Conservation (phyloP, 495 filamentous ascomycete genomes). For the Xylaria telfairii region DNA sequence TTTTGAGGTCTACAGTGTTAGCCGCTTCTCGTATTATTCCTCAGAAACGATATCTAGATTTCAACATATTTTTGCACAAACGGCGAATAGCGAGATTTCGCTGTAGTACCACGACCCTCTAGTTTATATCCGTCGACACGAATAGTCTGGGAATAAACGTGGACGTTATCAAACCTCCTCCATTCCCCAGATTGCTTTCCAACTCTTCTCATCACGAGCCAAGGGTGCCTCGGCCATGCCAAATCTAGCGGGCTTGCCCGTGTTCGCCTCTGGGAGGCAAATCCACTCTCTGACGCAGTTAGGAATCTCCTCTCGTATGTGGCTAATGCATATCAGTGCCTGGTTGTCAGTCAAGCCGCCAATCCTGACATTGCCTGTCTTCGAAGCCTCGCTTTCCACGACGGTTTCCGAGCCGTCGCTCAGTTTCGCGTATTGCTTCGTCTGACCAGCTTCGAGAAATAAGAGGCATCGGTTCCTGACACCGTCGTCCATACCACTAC, state of each 20-base stretch:
- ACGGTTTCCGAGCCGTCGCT: slow-evolving; percentile 35
- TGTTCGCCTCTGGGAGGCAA: slow-evolving; percentile 71
- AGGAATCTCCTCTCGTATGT: slow-evolving; percentile 89
- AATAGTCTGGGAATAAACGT: background rate
- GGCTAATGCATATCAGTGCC: slow-evolving; percentile 84
- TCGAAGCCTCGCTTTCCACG: slow-evolving; percentile 49
- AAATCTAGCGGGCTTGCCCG: slow-evolving; percentile 60
- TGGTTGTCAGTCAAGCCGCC: slow-evolving; percentile 68
- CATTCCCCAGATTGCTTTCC: slow-evolving; percentile 69
- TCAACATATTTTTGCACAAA: background rate
- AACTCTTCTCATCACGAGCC: slow-evolving; percentile 56
- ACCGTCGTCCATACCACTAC: slow-evolving; percentile 83
- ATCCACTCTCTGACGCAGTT: slow-evolving; percentile 79
- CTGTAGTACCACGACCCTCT: background rate
- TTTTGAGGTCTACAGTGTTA: background rate
- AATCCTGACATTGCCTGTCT: slow-evolving; percentile 48
- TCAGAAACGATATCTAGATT: background rate
- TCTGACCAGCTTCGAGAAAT: slow-evolving; percentile 72
- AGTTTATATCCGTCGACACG: background rate
- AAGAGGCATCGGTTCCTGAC: slow-evolving; percentile 83
- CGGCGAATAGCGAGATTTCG: background rate
- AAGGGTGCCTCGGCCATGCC: slow-evolving; percentile 63
- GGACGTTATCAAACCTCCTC: slow-evolving; percentile 7
- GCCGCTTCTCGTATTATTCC: background rate
- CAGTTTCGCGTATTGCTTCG: slow-evolving; percentile 39